phyloP scores from a whole-genome alignment of 345 rosid species.

The Triadica sebifera region DNA sequence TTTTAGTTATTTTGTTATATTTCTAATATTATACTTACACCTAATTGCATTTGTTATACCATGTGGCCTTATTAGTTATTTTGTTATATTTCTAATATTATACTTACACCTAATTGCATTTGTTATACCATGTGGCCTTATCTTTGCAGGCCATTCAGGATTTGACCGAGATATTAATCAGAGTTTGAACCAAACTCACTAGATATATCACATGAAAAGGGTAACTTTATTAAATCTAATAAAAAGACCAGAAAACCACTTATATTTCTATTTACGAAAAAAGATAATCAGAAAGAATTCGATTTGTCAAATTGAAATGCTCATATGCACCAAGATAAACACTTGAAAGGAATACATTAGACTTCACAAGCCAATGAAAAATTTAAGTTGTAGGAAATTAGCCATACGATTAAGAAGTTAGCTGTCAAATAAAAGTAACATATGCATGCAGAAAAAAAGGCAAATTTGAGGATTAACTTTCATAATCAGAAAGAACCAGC shows the following conservation, averaged over 20 bases:
- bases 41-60: not conserved
- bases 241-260: not conserved
- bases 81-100: not conserved
- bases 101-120: not conserved
- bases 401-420: not conserved
- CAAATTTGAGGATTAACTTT: too few relatives aligned
- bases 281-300: not conserved
- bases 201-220: conserved; percentile 92
- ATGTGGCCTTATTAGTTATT: conserved; percentile 12
- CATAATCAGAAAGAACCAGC: too few relatives aligned
- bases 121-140: conserved; percentile 15
- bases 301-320: not conserved
- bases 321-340: not conserved
- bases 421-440: not conserved
- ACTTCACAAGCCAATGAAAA: not conserved
- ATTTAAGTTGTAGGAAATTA: not conserved
- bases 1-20: not conserved
- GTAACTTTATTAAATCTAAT: conserved; percentile 38
- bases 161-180: conserved; percentile 81
- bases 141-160: conserved; percentile 80
- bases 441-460: not conserved
- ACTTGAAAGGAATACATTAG: not conserved
- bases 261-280: not conserved
- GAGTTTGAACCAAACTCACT: conserved; percentile 82
- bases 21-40: not conserved